These are phyloP conservation scores for Agapanthus africanus DNA, from an alignment of 106 monocot genomes.

Conservation along the genomic window DNA sequence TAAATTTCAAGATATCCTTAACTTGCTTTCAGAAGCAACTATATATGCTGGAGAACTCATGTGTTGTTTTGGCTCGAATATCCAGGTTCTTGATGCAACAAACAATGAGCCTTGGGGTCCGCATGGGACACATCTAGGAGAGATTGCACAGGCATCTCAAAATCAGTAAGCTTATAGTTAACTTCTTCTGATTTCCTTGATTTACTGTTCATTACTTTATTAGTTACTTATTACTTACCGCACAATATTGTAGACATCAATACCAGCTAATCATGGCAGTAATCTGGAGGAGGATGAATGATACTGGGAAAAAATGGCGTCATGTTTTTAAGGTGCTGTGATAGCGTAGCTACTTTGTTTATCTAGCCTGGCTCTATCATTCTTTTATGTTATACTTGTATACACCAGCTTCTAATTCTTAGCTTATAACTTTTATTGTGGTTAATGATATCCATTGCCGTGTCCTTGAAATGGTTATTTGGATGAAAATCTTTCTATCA, in stretches of 20 bases:
- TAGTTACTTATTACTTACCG: neutral
- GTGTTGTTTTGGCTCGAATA: neutral
- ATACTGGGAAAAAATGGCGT: conserved; percentile 97
- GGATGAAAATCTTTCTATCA: neutral
- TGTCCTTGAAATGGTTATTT: too few relatives aligned
- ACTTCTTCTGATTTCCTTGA: neutral
- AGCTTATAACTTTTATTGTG: too few relatives aligned
- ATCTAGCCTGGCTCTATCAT: neutral
- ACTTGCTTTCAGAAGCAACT: neutral
- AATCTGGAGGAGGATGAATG: conserved; percentile 91
- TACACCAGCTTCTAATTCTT: neutral
- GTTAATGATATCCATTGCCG: too few relatives aligned
- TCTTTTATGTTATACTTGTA: neutral
- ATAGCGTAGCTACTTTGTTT: neutral
- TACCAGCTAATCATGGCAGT: conserved; percentile 82
- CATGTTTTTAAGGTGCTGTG: conserved; percentile 91
- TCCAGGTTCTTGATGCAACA: conserved; percentile 92
- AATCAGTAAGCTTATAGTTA: conserved; percentile 51
- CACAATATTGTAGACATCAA: conserved; percentile 57
- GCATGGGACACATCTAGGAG: conserved; percentile 75
- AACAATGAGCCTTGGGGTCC: conserved; percentile 99
- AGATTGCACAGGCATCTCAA: conserved; percentile 74
- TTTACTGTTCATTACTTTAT: neutral
- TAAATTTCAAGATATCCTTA: too few relatives aligned
- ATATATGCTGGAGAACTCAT: neutral